Base-by-base conservation (phyloP, 208 protist genomes). In the Leishmania amazonensis region DNA sequence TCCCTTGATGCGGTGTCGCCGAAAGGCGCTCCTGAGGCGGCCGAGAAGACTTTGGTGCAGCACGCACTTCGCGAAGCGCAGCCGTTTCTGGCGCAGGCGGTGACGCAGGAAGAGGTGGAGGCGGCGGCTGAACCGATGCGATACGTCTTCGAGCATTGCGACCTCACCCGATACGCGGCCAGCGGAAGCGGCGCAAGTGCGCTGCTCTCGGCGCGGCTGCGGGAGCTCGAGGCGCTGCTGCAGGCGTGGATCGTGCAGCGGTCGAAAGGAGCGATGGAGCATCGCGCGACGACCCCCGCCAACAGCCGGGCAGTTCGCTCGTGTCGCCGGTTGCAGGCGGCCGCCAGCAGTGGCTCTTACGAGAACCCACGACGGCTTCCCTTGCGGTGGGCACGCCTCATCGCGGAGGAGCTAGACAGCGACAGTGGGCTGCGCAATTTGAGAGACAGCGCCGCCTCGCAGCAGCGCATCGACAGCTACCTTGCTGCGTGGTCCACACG, bases 331-430 rank as follows among this genome's bases (percentile, higher is more conserved):
- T n/a, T 83, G 67, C 75, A 45, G 64, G 54, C 65, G 60, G 74
- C 51, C 0, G 76, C 35, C 40, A 82, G 54, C 31, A 19, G 54
- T 60, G 81, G 75, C 78, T 31, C 68, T 8, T 72, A 64, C 35
- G 58, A 88, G 74, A 96, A 96, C 82, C 92, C 92, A 2, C 84
- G 89, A n/a, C 47, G 74, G 28, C 81, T 96, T 28, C 92, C 92
- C 17, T 79, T 93, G 74, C 89, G 87, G 28, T 96, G 92, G 92
- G 88, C 89, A 28, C 86, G 87, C 65, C 81, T 96, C n/a, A 87
- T 84, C 42, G 53, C 79, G 17, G 84, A 86, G 47, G 90, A 96
- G 81, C 51, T 96, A 17, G 87, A 89, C 71, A 65, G 78, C 15
- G 84, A 95, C 84, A 76, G 58, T 7, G 81, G 83, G 2, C 78